Evolutionary conservation across 805 yeast genomes (phyloP).

Genomic region (Starmera amethionina): DNA sequence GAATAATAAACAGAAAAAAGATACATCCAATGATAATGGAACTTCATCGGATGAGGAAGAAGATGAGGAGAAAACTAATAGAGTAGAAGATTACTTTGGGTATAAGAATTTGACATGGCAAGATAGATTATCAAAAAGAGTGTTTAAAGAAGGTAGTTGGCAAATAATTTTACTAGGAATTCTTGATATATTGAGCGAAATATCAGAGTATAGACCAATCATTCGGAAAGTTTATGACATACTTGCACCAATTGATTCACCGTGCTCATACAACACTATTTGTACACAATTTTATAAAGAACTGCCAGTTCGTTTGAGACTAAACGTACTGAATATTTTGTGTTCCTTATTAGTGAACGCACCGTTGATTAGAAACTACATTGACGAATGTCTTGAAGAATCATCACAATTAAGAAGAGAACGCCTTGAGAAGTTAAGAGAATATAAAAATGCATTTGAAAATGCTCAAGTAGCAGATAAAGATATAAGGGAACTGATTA

Average conservation of each 20-base stretch:
- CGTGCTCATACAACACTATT: constrained; percentile 41
- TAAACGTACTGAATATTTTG: constrained; percentile 50
- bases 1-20: constrained; percentile 9
- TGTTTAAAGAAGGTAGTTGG: constrained; percentile 83
- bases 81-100: constrained; percentile 33
- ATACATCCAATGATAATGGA: constrained; percentile 5
- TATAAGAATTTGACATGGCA: constrained; percentile 64
- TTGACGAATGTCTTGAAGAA: constrained; percentile 62
- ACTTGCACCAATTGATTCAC: constrained; percentile 47
- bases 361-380: constrained; percentile 44
- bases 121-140: constrained; percentile 62
- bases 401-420: constrained; percentile 54
- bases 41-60: constrained; percentile 13
- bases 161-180: constrained; percentile 68
- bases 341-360: constrained; percentile 55
- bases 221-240: constrained; percentile 40
- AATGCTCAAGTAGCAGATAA: constrained; percentile 36
- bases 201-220: constrained; percentile 40
- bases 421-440: constrained; percentile 55
- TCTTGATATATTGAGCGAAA: constrained; percentile 47
- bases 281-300: constrained; percentile 43
- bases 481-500: constrained; percentile 24
- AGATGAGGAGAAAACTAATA: constrained; percentile 10
- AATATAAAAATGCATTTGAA: constrained; percentile 44
- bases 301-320: constrained; percentile 42